A percentile compares a stretch with the other conserved stretches of the same genome.
Evolutionary conservation across 495 filamentous ascomycete genomes (phyloP).

Genomic region (Xylaria palmicola): DNA sequence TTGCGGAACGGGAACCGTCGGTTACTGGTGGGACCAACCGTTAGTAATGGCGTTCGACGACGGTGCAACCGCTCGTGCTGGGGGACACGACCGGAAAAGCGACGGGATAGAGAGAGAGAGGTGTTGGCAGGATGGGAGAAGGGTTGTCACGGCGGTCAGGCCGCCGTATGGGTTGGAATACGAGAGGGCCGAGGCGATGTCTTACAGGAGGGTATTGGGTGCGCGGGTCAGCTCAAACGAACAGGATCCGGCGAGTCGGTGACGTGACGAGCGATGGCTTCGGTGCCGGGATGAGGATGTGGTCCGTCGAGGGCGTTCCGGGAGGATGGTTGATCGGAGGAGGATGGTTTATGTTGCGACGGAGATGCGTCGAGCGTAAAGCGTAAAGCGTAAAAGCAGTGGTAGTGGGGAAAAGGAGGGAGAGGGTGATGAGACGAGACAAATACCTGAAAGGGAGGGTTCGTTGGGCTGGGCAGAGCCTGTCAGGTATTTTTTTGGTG

Average conservation of each 20-base stretch:
- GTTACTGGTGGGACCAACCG: too few relatives aligned
- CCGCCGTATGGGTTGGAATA: too few relatives aligned
- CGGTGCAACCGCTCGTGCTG: conserved; percentile 10
- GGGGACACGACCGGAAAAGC: conserved; percentile 17
- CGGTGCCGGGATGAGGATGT: not conserved
- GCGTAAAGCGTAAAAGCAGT: conserved; percentile 9
- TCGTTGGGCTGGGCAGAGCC: conserved; percentile 1
- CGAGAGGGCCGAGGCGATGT: not conserved
- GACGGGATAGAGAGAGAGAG: not conserved
- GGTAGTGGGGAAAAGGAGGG: conserved; percentile 15
- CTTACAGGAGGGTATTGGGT: not conserved
- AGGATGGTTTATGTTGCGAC: not conserved
- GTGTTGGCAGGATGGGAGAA: not conserved
- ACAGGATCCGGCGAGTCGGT: not conserved
- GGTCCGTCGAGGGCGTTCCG: not conserved
- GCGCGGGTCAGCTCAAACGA: not conserved
- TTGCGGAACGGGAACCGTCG: conserved; percentile 15
- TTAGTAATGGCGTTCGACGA: too few relatives aligned
- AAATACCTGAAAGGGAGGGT: conserved; percentile 15
- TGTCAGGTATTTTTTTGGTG: too few relatives aligned
- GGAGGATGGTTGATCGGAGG: conserved; percentile 11
- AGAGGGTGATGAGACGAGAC: conserved; percentile 17
- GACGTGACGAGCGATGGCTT: not conserved
- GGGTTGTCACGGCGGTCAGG: not conserved
- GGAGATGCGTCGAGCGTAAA: conserved; percentile 1